phyloP scores from a whole-genome alignment of 176 grass and related monocot genomes.

The Carex cristatella region DNA sequence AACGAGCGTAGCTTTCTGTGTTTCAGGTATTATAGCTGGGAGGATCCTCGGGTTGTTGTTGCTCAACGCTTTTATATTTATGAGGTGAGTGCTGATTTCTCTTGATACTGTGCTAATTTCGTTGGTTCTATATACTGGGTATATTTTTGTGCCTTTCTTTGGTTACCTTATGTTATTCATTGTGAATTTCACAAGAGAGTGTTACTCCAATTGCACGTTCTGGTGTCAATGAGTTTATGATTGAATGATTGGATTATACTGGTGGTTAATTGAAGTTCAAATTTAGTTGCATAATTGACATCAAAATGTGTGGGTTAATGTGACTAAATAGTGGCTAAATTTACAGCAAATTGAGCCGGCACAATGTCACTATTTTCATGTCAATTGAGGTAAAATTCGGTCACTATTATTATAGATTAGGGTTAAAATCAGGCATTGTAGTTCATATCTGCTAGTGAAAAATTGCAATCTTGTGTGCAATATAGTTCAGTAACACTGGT shows the following conservation, averaged over 20 bases:
- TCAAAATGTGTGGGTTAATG: not conserved
- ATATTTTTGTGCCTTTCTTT: not conserved
- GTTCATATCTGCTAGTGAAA: not conserved
- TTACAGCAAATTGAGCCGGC: not conserved
- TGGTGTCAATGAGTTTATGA: not conserved
- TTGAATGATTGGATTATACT: not conserved
- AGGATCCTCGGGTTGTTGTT: not conserved
- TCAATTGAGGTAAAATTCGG: not conserved
- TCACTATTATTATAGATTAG: not conserved
- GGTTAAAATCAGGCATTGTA: not conserved
- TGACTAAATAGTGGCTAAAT: not conserved
- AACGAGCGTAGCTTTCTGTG: not conserved
- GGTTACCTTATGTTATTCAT: not conserved
- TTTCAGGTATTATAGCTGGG: slow-evolving; percentile 1
- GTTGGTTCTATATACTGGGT: not conserved
- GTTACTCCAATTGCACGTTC: not conserved
- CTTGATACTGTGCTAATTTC: not conserved
- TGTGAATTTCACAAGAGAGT: not conserved
- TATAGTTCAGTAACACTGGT: not conserved
- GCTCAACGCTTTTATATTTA: not conserved
- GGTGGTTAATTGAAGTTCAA: not conserved
- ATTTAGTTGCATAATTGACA: not conserved
- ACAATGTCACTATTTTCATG: not conserved
- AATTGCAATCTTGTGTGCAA: not conserved
- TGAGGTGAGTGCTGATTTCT: slow-evolving; percentile 13